A percentile compares a stretch with the other conserved stretches of the same genome.
These are phyloP conservation scores for Penstemon davidsonii DNA, from an alignment of 257 asterid species.

Conservation along the genomic window DNA sequence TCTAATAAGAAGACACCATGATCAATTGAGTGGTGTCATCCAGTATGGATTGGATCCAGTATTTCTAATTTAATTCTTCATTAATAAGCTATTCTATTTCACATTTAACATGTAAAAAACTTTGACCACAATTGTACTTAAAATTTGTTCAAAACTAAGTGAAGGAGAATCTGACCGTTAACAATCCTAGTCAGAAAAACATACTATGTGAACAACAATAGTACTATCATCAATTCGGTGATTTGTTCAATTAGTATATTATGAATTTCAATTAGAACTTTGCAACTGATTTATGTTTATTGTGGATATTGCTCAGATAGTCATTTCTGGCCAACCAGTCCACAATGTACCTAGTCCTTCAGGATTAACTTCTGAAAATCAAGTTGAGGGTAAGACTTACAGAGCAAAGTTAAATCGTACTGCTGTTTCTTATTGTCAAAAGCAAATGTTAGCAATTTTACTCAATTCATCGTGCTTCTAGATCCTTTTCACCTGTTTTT, in stretches of 20 bases:
- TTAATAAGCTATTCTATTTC: too few species aligned
- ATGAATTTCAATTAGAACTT: constrained; percentile 3
- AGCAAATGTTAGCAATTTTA: constrained; percentile 1
- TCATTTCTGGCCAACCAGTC: constrained; percentile 64
- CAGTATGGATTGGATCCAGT: too few species aligned
- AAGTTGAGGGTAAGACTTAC: constrained; percentile 42
- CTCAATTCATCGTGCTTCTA: constrained; percentile 17
- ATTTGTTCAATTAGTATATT: constrained; percentile 11
- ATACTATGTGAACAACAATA: constrained; percentile 15
- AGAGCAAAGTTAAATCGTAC: constrained; percentile 17
- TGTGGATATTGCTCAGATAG: constrained; percentile 49
- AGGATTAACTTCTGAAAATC: constrained; percentile 39
- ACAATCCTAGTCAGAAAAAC: neutral
- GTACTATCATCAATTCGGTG: constrained; percentile 1
- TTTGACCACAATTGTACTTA: too few species aligned
- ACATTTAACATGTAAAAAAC: too few species aligned
- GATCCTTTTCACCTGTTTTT: constrained; percentile 10
- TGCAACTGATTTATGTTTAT: constrained; percentile 17
- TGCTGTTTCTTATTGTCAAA: constrained; percentile 14
- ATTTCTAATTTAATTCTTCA: too few species aligned
- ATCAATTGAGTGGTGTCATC: too few species aligned
- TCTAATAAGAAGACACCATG: too few species aligned
- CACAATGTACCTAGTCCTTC: constrained; percentile 50
- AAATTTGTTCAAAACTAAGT: neutral
- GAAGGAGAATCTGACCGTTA: neutral